Percentiles rank a stretch among this genome's conserved stretches.
phyloP scores from a whole-genome alignment of 352 stramenopile species.

The Blastocystis sp. region DNA sequence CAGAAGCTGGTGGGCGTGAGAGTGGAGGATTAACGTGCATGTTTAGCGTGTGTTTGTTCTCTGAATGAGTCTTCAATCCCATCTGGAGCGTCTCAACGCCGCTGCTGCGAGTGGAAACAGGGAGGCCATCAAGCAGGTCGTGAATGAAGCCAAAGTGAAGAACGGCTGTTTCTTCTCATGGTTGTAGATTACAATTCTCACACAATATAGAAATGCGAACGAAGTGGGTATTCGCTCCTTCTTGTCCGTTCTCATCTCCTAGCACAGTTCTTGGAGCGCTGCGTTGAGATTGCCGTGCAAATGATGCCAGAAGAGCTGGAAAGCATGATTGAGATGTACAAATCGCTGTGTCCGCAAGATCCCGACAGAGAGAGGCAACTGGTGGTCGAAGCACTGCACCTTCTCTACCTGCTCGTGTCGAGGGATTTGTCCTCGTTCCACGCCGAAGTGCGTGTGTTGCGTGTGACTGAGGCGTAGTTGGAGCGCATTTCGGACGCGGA shows the following conservation, averaged over 20 bases:
- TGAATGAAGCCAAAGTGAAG: conserved; percentile 55
- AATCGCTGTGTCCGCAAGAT: conserved; percentile 25
- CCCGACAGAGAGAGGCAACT: conserved; percentile 25
- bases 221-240: not conserved
- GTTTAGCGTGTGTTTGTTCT: too few species aligned
- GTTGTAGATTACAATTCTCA: conserved; percentile 2
- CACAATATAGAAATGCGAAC: not conserved
- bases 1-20: too few species aligned
- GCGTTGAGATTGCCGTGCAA: conserved; percentile 2
- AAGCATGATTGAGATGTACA: conserved; percentile 42
- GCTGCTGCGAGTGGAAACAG: too few species aligned
- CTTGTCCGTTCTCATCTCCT: not conserved
- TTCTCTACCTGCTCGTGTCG: conserved; percentile 31
- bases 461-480: not conserved
- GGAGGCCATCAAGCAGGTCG: conserved; percentile 10
- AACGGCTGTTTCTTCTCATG: not conserved
- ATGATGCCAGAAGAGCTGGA: conserved; percentile 4
- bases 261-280: conserved; percentile 37
- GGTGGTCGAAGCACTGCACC: conserved; percentile 25
- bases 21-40: too few species aligned
- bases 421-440: conserved; percentile 21
- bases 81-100: too few species aligned
- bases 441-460: conserved; percentile 1
- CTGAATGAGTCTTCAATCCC: too few species aligned
- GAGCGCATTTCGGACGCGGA: conserved; percentile 8